Conservation (phyloP, 2,329 filamentous ascomycete genomes). For the Malbranchea zuffiana region DNA sequence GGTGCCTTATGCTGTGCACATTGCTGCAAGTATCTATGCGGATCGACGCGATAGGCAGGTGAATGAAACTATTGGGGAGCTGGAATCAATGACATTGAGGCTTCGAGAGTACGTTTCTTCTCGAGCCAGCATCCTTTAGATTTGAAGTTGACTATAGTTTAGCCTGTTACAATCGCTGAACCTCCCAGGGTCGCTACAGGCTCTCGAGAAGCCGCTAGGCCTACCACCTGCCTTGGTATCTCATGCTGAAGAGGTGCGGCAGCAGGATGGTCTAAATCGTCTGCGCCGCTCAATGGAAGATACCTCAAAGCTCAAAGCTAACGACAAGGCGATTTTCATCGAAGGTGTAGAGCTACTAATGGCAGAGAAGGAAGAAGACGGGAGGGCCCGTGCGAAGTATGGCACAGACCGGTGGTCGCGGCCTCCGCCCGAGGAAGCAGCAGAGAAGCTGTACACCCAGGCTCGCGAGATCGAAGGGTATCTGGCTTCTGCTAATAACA, state of each 20-base stretch:
- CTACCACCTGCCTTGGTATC: conserved; percentile 74
- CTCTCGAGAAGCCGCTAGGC: conserved; percentile 85
- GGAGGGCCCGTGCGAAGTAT: conserved; percentile 61
- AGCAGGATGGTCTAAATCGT: conserved; percentile 72
- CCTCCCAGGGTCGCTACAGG: conserved; percentile 83
- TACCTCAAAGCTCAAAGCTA: conserved; percentile 76
- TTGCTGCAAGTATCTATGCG: conserved; percentile 90
- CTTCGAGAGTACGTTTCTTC: conserved; percentile 52
- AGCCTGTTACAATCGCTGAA: conserved; percentile 66
- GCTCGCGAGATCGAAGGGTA: conserved; percentile 76
- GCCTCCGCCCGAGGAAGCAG: conserved; percentile 56
- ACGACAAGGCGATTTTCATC: conserved; percentile 65
- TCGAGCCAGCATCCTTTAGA: background rate
- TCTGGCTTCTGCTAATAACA: conserved; percentile 59
- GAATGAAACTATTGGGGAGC: conserved; percentile 71
- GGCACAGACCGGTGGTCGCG: conserved; percentile 80
- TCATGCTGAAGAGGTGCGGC: conserved; percentile 86
- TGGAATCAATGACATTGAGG: conserved; percentile 69
- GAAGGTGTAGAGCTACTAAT: conserved; percentile 71
- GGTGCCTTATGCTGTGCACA: conserved; percentile 89
- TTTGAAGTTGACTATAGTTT: background rate
- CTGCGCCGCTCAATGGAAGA: conserved; percentile 74
- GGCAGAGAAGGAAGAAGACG: conserved; percentile 75
- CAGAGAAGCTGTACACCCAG: conserved; percentile 61
- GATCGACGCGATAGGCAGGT: conserved; percentile 83